A percentile compares a stretch with the other conserved stretches of the same genome.
Evolutionary conservation across 148 eudicot genomes (phyloP).

Genomic region (Suaeda aralocaspica): DNA sequence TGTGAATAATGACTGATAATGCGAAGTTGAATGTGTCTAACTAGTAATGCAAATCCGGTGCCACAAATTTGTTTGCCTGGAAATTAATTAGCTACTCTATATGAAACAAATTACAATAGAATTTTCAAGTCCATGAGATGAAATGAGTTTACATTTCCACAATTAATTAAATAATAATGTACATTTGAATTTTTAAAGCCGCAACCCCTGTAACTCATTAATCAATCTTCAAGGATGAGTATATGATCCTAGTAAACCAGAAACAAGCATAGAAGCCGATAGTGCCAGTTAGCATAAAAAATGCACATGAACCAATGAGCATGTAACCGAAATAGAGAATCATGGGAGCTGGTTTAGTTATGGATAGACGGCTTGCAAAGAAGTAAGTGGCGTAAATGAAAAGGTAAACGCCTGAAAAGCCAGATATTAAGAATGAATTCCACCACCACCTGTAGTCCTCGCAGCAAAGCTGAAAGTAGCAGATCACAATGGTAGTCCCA

Average conservation of each 20-base stretch:
- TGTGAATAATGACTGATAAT: too few species aligned
- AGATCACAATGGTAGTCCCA: conserved; percentile 36
- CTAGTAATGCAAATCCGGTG: too few species aligned
- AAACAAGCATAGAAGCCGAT: conserved; percentile 43
- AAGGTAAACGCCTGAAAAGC: conserved; percentile 39
- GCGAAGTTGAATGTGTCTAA: too few species aligned
- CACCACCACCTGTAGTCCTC: conserved; percentile 55
- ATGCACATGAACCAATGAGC: conserved; percentile 41
- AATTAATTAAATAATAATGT: too few species aligned
- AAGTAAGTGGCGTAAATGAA: conserved; percentile 43
- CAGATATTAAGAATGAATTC: conserved; percentile 42
- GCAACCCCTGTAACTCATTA: conserved; percentile 18
- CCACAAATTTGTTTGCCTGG: too few species aligned
- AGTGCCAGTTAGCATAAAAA: conserved; percentile 40
- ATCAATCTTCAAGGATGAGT: conserved; percentile 48
- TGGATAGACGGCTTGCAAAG: conserved; percentile 35
- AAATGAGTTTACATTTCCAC: too few species aligned
- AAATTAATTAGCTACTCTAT: too few species aligned
- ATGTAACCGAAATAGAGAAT: conserved; percentile 41
- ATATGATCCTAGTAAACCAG: conserved; percentile 43
- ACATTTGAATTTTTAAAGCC: not conserved
- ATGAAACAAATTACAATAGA: too few species aligned
- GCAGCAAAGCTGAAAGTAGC: conserved; percentile 45
- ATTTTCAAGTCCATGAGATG: too few species aligned
- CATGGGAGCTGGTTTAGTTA: conserved; percentile 41